Conservation (phyloP, 129 eudicot species). For the Arctium minus region DNA sequence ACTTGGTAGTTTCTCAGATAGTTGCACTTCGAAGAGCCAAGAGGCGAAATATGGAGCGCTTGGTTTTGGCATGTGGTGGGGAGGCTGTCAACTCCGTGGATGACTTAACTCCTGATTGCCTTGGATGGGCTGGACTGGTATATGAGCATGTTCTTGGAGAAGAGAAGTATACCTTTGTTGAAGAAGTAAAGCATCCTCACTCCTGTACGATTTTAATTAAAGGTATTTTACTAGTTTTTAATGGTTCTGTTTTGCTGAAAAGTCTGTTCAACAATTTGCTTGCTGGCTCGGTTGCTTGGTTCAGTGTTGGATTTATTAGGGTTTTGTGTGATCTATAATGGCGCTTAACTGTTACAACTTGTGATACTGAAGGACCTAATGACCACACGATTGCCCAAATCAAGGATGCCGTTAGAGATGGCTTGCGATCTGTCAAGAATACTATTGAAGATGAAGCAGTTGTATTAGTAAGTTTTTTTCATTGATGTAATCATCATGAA, state of each 20-base stretch:
- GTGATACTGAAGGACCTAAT: conserved; percentile 65
- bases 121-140: conserved; percentile 98
- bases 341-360: neutral
- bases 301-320: neutral
- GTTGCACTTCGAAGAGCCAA: conserved; percentile 96
- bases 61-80: conserved; percentile 93
- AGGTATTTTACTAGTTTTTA: conserved; percentile 38
- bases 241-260: neutral
- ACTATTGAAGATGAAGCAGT: conserved; percentile 91
- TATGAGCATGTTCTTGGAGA: conserved; percentile 98
- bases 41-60: conserved; percentile 88
- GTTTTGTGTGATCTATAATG: neutral
- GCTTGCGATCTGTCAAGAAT: conserved; percentile 82
- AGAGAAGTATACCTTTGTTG: conserved; percentile 91
- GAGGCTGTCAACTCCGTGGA: conserved; percentile 94
- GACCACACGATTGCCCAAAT: conserved; percentile 97
- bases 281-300: neutral
- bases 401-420: conserved; percentile 97
- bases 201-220: conserved; percentile 82
- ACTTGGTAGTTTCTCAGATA: conserved; percentile 42
- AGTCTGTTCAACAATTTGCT: neutral
- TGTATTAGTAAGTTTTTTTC: conserved; percentile 52
- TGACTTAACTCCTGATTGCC: conserved; percentile 75
- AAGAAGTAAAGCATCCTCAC: conserved; percentile 78
- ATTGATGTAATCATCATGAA: neutral